Percentiles rank a stretch among this genome's conserved stretches.
These are phyloP conservation scores for Phytophthora hibernalis DNA, from an alignment of 352 stramenopile species.

Conservation along the genomic window DNA sequence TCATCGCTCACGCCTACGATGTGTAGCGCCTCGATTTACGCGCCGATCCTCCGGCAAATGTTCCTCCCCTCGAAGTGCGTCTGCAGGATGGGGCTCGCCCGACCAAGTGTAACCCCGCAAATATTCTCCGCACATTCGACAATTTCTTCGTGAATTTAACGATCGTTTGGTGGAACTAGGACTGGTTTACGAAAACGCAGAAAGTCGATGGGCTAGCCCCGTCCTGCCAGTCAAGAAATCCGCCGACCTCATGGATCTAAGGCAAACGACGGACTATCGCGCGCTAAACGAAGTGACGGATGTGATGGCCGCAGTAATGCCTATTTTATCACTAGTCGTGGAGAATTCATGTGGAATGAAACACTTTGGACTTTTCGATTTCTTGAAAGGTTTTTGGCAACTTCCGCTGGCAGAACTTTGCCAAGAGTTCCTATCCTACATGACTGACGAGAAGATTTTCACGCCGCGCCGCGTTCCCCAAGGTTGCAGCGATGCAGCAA, in stretches of 20 bases:
- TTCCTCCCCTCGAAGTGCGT: slow-evolving; percentile 2
- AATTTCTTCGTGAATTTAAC: neutral
- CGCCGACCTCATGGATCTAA: slow-evolving; percentile 5
- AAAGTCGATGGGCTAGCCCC: slow-evolving; percentile 10
- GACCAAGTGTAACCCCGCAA: slow-evolving; percentile 5
- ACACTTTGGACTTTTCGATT: slow-evolving; percentile 7
- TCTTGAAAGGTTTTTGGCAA: slow-evolving; percentile 12
- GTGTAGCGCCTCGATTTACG: neutral
- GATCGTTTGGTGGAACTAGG: slow-evolving; percentile 3
- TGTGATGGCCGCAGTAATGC: neutral
- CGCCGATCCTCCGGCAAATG: neutral
- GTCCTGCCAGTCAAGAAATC: slow-evolving; percentile 1
- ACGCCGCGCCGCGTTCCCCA: slow-evolving; percentile 23
- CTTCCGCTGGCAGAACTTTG: neutral
- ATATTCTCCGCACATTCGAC: neutral
- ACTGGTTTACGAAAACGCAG: slow-evolving; percentile 9
- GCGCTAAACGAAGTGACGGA: neutral
- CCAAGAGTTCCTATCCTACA: slow-evolving; percentile 23
- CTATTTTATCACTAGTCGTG: neutral
- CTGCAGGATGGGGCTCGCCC: neutral
- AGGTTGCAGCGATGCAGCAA: slow-evolving; percentile 11
- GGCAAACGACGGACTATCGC: neutral
- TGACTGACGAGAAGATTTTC: slow-evolving; percentile 27
- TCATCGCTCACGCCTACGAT: neutral
- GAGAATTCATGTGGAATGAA: slow-evolving; percentile 4